Evolutionary conservation across 345 rosid species (phyloP).

Genomic region (Populus alba): DNA sequence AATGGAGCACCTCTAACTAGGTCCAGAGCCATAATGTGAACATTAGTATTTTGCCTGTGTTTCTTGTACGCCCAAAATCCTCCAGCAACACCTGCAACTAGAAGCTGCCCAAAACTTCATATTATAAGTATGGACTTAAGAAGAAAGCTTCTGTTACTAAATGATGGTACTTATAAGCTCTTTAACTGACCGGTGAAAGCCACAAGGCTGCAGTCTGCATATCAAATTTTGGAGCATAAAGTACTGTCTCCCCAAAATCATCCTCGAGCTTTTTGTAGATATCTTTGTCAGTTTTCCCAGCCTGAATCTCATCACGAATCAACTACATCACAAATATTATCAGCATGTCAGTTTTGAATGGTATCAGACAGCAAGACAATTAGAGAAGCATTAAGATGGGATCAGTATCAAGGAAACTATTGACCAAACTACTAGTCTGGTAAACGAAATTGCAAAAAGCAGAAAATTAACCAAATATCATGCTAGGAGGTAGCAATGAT

Average conservation of each 20-base stretch:
- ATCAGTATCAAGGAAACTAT: not conserved
- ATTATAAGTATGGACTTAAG: constrained; percentile 20
- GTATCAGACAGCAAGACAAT: not conserved
- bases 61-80: constrained; percentile 68
- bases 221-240: constrained; percentile 90
- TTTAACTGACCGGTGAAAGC: constrained; percentile 79
- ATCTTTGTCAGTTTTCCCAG: constrained; percentile 89
- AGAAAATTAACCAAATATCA: not conserved
- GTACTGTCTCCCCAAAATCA: constrained; percentile 92
- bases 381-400: not conserved
- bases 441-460: not conserved
- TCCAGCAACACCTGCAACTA: constrained; percentile 65
- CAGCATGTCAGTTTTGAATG: not conserved
- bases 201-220: constrained; percentile 88
- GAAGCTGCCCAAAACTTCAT: constrained; percentile 35
- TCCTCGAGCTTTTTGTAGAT: constrained; percentile 89
- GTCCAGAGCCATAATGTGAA: constrained; percentile 80
- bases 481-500: not conserved
- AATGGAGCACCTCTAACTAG: constrained; percentile 79
- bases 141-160: not conserved
- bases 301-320: constrained; percentile 80
- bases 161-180: not conserved
- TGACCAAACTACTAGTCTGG: not conserved
- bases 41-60: constrained; percentile 71
- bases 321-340: constrained; percentile 46